These are phyloP conservation scores for Penicillium sp. DNA, from an alignment of 2,329 filamentous ascomycete genomes.

Conservation along the genomic window DNA sequence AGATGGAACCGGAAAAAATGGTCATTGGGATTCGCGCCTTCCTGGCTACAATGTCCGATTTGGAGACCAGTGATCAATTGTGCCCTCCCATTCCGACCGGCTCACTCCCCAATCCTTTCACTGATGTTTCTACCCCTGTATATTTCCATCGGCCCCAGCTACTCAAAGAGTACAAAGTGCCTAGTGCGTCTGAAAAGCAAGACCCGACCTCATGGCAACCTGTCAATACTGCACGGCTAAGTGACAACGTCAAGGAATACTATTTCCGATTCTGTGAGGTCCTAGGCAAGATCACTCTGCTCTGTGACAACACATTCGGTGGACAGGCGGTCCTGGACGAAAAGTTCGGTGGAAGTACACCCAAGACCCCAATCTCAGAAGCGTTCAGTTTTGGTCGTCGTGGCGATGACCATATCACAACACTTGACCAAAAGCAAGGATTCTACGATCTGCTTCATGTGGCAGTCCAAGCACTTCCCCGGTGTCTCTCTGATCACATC, in stretches of 20 bases:
- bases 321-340: slow-evolving; percentile 94
- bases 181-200: slow-evolving; percentile 31
- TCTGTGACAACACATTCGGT: slow-evolving; percentile 96
- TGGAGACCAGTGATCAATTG: slow-evolving; percentile 77
- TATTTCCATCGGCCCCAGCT: slow-evolving; percentile 39
- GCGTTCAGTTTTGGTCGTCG: slow-evolving; percentile 86
- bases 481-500: slow-evolving; percentile 88
- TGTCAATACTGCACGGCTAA: slow-evolving; percentile 62
- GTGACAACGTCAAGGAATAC: slow-evolving; percentile 76
- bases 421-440: slow-evolving; percentile 80
- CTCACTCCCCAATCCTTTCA: slow-evolving; percentile 42
- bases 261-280: slow-evolving; percentile 93
- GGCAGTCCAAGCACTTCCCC: slow-evolving; percentile 88
- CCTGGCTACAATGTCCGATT: slow-evolving; percentile 84
- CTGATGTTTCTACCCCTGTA: slow-evolving; percentile 38
- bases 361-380: slow-evolving; percentile 92
- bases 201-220: slow-evolving; percentile 43
- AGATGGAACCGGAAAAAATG: slow-evolving; percentile 92
- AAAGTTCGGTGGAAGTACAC: slow-evolving; percentile 81
- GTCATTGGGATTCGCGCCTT: slow-evolving; percentile 97
- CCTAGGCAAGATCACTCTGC: slow-evolving; percentile 88
- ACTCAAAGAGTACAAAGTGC: slow-evolving; percentile 37
- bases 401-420: slow-evolving; percentile 73
- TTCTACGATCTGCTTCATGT: slow-evolving; percentile 96
- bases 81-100: slow-evolving; percentile 80